phyloP scores from a whole-genome alignment of 441 rosid species.

The Arabidopsis lyrata region DNA sequence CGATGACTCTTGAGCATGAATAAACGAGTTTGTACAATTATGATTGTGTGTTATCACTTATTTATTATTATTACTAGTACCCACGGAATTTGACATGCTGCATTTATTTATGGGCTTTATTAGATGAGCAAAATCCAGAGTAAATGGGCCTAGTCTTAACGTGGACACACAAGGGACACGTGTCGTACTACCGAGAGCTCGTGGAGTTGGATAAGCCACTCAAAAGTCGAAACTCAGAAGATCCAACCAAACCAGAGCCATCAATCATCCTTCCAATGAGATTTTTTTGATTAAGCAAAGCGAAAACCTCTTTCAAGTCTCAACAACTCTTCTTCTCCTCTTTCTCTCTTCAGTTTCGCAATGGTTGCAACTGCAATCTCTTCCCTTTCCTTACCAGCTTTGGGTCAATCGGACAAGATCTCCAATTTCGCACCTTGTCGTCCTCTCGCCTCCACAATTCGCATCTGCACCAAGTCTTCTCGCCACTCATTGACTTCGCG shows the following conservation, averaged over 20 bases:
- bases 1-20: not conserved
- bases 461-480: slow-evolving; percentile 49
- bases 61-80: no score
- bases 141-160: slow-evolving; percentile 20
- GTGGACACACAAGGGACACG: slow-evolving; percentile 27
- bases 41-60: no score
- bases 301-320: not conserved
- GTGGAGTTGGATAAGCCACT: slow-evolving; percentile 58
- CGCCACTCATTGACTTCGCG: slow-evolving; percentile 48
- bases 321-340: slow-evolving; percentile 9
- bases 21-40: not conserved
- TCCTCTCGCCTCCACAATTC: slow-evolving; percentile 45
- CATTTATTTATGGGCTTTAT: slow-evolving; percentile 8
- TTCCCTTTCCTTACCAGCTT: slow-evolving; percentile 69
- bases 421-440: slow-evolving; percentile 48
- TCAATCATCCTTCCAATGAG: slow-evolving; percentile 9
- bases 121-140: not conserved
- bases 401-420: slow-evolving; percentile 58
- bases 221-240: slow-evolving; percentile 45
- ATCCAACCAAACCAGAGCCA: slow-evolving; percentile 33
- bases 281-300: slow-evolving; percentile 3
- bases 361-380: slow-evolving; percentile 87
- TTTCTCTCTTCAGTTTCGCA: not conserved
- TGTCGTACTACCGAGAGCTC: slow-evolving; percentile 31
- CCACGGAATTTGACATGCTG: not conserved